Evolutionary conservation across 2,329 filamentous ascomycete genomes (phyloP).

Genomic region (Hypoxylon sp.): DNA sequence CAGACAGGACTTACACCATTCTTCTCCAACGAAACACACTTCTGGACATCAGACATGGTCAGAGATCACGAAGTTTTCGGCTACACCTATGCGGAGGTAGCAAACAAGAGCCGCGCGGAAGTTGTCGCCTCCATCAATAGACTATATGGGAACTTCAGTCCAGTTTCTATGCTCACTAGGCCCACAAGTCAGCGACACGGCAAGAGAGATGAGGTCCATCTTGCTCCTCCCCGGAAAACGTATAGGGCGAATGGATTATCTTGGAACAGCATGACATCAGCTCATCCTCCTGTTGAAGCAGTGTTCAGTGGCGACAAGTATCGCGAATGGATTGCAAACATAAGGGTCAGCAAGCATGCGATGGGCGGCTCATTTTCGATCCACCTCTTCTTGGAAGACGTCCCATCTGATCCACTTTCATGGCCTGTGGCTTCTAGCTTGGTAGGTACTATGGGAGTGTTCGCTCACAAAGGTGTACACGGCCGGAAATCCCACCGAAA

Average conservation of each 20-base stretch:
- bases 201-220: conserved; percentile 3
- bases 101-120: conserved; percentile 59
- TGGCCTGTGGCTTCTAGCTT: conserved; percentile 71
- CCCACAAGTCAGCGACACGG: conserved; percentile 11
- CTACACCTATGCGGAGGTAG: conserved; percentile 81
- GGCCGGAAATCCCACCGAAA: conserved; percentile 55
- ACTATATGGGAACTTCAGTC: conserved; percentile 69
- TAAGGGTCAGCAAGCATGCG: conserved; percentile 72
- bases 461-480: conserved; percentile 56
- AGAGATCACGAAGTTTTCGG: conserved; percentile 74
- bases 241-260: conserved; percentile 36
- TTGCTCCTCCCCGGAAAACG: conserved; percentile 3
- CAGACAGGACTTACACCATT: conserved; percentile 77
- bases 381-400: conserved; percentile 76
- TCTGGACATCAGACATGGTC: conserved; percentile 77
- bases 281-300: conserved; percentile 49
- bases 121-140: conserved; percentile 70
- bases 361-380: conserved; percentile 74
- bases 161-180: conserved; percentile 53
- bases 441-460: conserved; percentile 73
- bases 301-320: conserved; percentile 62
- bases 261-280: conserved; percentile 47
- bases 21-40: conserved; percentile 70
- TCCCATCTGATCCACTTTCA: conserved; percentile 58
- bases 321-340: conserved; percentile 78